Evolutionary conservation across 352 stramenopile species (phyloP), one percentile per base, ranked within the genome.

Genomic region (Phytophthora europaea): DNA sequence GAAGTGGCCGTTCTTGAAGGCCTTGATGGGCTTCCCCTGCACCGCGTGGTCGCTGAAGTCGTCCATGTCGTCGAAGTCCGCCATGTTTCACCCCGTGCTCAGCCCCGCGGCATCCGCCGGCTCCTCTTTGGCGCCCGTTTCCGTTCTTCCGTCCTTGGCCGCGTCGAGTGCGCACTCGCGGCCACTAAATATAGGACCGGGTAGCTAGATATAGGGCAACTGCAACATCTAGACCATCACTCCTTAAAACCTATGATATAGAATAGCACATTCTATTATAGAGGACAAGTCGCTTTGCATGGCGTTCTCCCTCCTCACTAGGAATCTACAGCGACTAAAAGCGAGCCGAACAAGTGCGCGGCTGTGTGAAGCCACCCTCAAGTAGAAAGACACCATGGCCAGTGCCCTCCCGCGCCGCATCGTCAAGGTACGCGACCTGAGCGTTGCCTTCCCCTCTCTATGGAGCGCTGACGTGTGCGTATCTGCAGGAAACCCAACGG

Each of bases 401-500:
- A 91, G 81, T 70, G 75, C 80, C 16, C 79, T 94, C 54, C 87
- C 84, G 31, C 83, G 87, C 38, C 85, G 87, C 22, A 94, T 94
- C 67, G 85, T 94, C 67, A 94, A 94, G 79, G 84, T 92, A 50
- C 20, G 60, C 26, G 26, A 22, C 34, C 20, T 7, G 6, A 43
- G 1, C 26, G 20, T 26, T 18, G n/a, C 1, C 2, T 2, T 18
- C 55, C 59, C 31, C 22, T 31, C 16, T 18, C 10, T 20, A 8
- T 60, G 33, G 13, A 20, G 16, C 22, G 28, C 28, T 67, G 56
- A 61, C 38, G 43, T 26, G n/a, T 58, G 15, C 23, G 31, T 20
- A 6, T 47, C 20, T 69, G 64, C 67, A 94, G 94, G 96, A 99
- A 86, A 99, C 97, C 40, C 95, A 99, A 84, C 92, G 96, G 38